These are phyloP conservation scores for Ganoderma sinense DNA, from an alignment of 1,284 basidiomycete species.

Conservation along the genomic window DNA sequence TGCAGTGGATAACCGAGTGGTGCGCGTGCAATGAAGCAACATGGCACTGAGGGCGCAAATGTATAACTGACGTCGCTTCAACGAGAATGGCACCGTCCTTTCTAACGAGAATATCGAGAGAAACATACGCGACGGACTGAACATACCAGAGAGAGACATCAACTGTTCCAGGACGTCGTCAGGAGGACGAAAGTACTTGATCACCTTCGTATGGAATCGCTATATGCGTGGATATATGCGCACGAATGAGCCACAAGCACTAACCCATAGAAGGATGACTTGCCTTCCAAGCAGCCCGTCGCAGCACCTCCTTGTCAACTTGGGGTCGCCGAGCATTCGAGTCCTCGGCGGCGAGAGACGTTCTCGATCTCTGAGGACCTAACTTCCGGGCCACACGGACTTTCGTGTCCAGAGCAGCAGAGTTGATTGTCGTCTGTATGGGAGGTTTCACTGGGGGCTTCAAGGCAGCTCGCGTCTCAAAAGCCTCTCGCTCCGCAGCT, in stretches of 20 bases:
- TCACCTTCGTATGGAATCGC: slow-evolving; percentile 23
- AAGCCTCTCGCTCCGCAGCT: slow-evolving; percentile 12
- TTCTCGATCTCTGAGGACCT: slow-evolving; percentile 8
- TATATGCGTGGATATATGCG: slow-evolving; percentile 20
- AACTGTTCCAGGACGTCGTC: slow-evolving; percentile 23
- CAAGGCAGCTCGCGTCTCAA: background rate
- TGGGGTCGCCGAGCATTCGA: background rate
- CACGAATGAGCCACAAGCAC: background rate
- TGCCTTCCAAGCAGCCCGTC: slow-evolving; percentile 26
- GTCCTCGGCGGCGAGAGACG: slow-evolving; percentile 2
- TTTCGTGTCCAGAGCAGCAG: slow-evolving; percentile 18
- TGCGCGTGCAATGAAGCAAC: too few species aligned
- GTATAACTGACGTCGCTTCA: background rate
- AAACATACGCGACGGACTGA: background rate
- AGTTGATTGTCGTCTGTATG: slow-evolving; percentile 18
- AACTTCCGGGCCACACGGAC: slow-evolving; percentile 26
- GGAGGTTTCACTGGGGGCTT: background rate
- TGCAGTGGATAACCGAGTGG: too few species aligned
- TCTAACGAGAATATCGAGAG: too few species aligned
- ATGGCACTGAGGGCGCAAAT: too few species aligned
- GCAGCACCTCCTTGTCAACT: slow-evolving; percentile 19
- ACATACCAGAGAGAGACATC: slow-evolving; percentile 19
- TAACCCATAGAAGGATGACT: background rate
- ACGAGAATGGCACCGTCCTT: background rate
- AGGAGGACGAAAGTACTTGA: slow-evolving; percentile 21